Evolutionary conservation across 768 basidiomycete genomes (phyloP), one percentile per base, ranked within the genome.

Genomic region (Steccherinum ochraceum): DNA sequence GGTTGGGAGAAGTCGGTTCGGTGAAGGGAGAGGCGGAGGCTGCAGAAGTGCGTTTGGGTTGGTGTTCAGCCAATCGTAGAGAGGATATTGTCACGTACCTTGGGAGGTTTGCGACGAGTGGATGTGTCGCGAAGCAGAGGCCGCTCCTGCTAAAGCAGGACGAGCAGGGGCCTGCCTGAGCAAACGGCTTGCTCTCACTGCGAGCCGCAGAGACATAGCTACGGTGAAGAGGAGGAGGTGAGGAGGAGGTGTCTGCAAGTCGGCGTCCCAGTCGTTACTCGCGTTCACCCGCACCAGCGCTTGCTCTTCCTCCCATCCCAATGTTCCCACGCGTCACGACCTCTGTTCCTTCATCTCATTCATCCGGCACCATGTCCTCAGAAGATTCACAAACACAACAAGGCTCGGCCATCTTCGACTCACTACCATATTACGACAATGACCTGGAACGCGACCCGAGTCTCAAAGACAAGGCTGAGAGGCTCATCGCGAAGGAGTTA

Each of bases 371-470:
- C 42, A 61, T 61, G 60, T 54, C 58, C 16, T 18, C 44, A 39
- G 52, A 18, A 40, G 25, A 49, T 24, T 12, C 48, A 11, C 48
- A 53, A 40, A n/a, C 51, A 51, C 27, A 45, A 51, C 40, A 35
- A 25, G 26, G 48, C 41, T 30, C 50, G 12, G 72, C 73, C 51
- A 72, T 86, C 30, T 80, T 92, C 58, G 93, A 96, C 67, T 88
- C 92, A 21, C 75, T 96, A 56, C 93, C 93, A 16, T 97, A 96
- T 70, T 93, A 90, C 62, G 93, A 97, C 72, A 89, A 93, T 64
- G 92, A 96, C 64, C 76, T 94, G 47, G 87, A 92, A 53, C 78
- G 78, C 50, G 80, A 77, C 53, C 89, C 90, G 1, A 60, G 75
- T 35, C 72, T 93, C 35, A 82, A 78, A 64, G 78, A 83, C 62